phyloP scores from a whole-genome alignment of 1,284 basidiomycete species.

The Cutaneotrichosporon dermatis region DNA sequence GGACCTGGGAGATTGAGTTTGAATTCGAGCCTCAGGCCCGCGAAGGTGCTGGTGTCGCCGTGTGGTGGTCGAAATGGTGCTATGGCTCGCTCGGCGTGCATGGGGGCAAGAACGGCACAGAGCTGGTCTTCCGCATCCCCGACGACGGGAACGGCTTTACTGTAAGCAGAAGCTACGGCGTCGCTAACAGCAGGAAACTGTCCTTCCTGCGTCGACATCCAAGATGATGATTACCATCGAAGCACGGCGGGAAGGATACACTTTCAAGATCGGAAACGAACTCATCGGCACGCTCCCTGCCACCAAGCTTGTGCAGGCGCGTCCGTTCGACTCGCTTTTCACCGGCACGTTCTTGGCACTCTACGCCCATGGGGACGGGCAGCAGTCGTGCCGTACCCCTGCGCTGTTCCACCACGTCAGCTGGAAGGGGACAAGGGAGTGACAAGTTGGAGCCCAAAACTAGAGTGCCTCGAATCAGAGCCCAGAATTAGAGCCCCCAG shows the following conservation, averaged over 20 bases:
- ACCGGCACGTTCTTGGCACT: constrained; percentile 4
- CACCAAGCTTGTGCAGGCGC: too few relatives aligned
- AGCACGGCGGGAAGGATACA: too few relatives aligned
- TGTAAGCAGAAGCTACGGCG: too few relatives aligned
- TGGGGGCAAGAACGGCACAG: not conserved
- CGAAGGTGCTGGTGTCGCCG: constrained; percentile 22
- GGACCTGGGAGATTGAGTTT: constrained; percentile 17
- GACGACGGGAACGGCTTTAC: too few relatives aligned
- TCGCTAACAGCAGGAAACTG: too few relatives aligned
- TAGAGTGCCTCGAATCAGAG: too few relatives aligned
- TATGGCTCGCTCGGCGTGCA: not conserved
- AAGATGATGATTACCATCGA: too few relatives aligned
- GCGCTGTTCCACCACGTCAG: not conserved
- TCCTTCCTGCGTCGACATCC: too few relatives aligned
- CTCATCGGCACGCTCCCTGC: too few relatives aligned
- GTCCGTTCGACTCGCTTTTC: not conserved
- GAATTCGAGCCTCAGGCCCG: constrained; percentile 7
- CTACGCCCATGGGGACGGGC: not conserved
- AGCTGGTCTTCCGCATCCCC: not conserved
- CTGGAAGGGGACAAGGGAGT: not conserved
- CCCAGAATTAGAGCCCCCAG: too few relatives aligned
- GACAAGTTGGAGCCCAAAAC: too few relatives aligned
- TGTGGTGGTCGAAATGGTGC: constrained; percentile 10
- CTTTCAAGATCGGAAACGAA: too few relatives aligned
- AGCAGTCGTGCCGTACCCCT: not conserved